Conservation (phyloP, 805 yeast species). For the Ogataea allantospora region DNA sequence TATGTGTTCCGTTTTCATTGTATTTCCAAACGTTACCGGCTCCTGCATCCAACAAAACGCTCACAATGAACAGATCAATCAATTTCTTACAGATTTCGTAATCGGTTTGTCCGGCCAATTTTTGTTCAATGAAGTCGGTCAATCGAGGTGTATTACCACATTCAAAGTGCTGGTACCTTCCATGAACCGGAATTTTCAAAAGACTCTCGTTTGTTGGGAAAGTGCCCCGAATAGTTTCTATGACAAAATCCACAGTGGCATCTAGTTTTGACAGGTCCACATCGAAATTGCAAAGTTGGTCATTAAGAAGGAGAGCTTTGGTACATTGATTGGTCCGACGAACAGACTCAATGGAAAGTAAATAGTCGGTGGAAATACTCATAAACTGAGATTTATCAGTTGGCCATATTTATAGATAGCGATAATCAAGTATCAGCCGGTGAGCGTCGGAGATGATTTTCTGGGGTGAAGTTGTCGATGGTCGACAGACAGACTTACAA, state of each 20-base stretch:
- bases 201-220: conserved; percentile 42
- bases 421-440: conserved; percentile 13
- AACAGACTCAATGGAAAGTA: conserved; percentile 53
- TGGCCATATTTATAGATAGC: conserved; percentile 3
- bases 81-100: conserved; percentile 51
- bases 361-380: conserved; percentile 27
- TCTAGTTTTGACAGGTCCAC: conserved; percentile 44
- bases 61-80: conserved; percentile 56
- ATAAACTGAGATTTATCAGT: not conserved
- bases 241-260: conserved; percentile 44
- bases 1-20: conserved; percentile 37
- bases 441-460: conserved; percentile 18
- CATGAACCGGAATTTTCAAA: conserved; percentile 58
- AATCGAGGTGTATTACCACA: conserved; percentile 48
- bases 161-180: conserved; percentile 66
- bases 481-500: too few relatives aligned
- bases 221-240: conserved; percentile 42
- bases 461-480: conserved; percentile 2
- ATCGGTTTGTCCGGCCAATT: conserved; percentile 34
- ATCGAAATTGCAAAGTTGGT: conserved; percentile 42
- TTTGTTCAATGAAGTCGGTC: conserved; percentile 36
- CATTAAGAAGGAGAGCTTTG: conserved; percentile 36
- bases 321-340: conserved; percentile 50
- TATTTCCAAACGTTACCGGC: conserved; percentile 62
- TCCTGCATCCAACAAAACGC: conserved; percentile 66